These are phyloP conservation scores for Orbilia oligospora DNA, from an alignment of 2,329 filamentous ascomycete genomes.

Conservation along the genomic window DNA sequence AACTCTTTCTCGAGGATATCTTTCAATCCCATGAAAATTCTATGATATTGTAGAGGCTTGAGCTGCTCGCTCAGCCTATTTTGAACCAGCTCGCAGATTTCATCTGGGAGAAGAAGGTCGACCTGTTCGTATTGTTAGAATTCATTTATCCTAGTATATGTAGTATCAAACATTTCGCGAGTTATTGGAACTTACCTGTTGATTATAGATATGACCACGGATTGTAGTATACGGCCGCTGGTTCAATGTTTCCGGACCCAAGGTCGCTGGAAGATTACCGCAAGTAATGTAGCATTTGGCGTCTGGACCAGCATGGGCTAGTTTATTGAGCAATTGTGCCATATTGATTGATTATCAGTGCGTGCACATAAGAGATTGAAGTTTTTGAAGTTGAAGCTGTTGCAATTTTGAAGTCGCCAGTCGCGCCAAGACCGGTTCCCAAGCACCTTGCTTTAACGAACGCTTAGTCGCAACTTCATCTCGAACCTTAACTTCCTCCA, in stretches of 20 bases:
- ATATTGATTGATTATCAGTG: conserved; percentile 1
- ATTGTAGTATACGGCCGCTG: conserved; percentile 51
- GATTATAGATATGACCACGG: conserved; percentile 46
- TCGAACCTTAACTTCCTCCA: background rate
- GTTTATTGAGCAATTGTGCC: conserved; percentile 55
- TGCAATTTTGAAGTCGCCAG: conserved; percentile 17
- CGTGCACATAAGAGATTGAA: background rate
- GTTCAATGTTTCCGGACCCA: background rate
- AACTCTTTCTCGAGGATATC: conserved; percentile 82
- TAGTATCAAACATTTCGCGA: background rate
- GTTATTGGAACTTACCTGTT: conserved; percentile 35
- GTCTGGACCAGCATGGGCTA: conserved; percentile 32
- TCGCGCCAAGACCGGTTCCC: conserved; percentile 16
- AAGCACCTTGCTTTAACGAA: background rate
- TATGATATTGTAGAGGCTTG: conserved; percentile 71
- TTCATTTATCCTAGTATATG: background rate
- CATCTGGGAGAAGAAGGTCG: conserved; percentile 49
- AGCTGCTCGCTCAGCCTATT: conserved; percentile 39
- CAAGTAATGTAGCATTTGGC: conserved; percentile 54
- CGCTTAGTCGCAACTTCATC: background rate
- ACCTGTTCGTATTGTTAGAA: conserved; percentile 36
- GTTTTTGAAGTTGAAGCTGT: conserved; percentile 9
- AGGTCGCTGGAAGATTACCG: conserved; percentile 1
- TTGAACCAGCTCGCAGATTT: conserved; percentile 48
- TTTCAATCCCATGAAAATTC: conserved; percentile 79